Percentiles rank a stretch among this genome's conserved stretches.
Evolutionary conservation across 148 eudicot species (phyloP).

Genomic region (Persicaria tinctoria): DNA sequence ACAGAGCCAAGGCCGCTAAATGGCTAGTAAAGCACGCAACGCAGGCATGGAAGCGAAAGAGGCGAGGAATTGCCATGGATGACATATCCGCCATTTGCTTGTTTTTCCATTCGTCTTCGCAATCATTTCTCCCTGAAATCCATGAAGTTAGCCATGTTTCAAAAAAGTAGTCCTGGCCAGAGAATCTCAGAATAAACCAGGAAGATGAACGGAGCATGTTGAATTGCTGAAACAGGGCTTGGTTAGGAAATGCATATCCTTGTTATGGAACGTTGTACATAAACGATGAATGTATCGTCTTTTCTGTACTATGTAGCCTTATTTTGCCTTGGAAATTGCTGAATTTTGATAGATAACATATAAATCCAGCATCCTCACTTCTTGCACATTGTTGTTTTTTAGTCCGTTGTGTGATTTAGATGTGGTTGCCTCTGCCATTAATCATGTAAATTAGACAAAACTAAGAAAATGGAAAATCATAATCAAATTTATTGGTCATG

Average conservation of each 20-base stretch:
- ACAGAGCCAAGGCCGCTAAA: constrained; percentile 54
- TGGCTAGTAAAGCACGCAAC: constrained; percentile 56
- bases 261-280: not conserved
- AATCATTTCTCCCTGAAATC: constrained; percentile 15
- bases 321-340: not conserved
- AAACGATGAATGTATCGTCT: not conserved
- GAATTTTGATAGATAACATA: too few species aligned
- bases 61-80: constrained; percentile 60
- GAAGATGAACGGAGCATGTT: not conserved
- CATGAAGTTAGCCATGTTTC: not conserved
- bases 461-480: too few species aligned
- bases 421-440: too few species aligned
- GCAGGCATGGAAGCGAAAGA: constrained; percentile 63
- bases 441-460: too few species aligned
- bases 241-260: not conserved
- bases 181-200: not conserved
- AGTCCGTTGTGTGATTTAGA: too few species aligned
- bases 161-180: not conserved
- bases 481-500: too few species aligned
- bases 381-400: too few species aligned
- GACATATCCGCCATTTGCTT: constrained; percentile 84
- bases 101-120: constrained; percentile 42
- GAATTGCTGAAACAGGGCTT: not conserved
- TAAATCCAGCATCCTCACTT: not conserved
- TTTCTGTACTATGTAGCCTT: not conserved